phyloP scores from a whole-genome alignment of 2,329 filamentous ascomycete genomes.

The Penicillium sp. region DNA sequence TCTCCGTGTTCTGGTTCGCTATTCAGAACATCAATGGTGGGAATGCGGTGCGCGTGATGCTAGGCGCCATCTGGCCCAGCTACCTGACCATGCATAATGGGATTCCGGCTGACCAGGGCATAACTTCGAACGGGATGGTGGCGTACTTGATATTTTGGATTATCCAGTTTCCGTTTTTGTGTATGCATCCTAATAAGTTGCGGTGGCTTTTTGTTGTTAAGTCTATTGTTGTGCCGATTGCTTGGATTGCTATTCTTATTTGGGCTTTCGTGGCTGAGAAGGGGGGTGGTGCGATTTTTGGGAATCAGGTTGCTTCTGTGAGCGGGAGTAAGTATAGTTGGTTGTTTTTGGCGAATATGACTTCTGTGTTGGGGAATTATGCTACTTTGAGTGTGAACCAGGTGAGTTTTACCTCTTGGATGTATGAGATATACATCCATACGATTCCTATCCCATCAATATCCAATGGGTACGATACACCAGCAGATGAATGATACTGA shows the following conservation, averaged over 20 bases:
- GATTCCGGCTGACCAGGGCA: constrained; percentile 44
- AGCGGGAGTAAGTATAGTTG: constrained; percentile 54
- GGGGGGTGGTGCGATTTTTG: constrained; percentile 51
- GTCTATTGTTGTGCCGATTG: constrained; percentile 52
- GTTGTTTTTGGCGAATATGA: constrained; percentile 53
- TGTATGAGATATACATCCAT: not conserved
- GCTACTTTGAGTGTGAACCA: constrained; percentile 54
- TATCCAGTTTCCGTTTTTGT: constrained; percentile 47
- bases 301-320: constrained; percentile 45
- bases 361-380: constrained; percentile 52
- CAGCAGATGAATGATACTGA: not conserved
- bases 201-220: constrained; percentile 42
- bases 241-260: constrained; percentile 62
- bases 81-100: constrained; percentile 38
- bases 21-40: constrained; percentile 66
- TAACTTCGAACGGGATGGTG: constrained; percentile 48
- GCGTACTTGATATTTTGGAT: constrained; percentile 47
- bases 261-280: constrained; percentile 59
- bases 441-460: too few species aligned
- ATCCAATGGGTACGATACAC: too few species aligned
- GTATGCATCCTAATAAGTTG: constrained; percentile 43
- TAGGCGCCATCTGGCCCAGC: constrained; percentile 54
- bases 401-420: constrained; percentile 17
- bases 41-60: constrained; percentile 52
- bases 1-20: constrained; percentile 63